phyloP scores from a whole-genome alignment of 176 grass and related monocot species.

The Phoenix dactylifera region DNA sequence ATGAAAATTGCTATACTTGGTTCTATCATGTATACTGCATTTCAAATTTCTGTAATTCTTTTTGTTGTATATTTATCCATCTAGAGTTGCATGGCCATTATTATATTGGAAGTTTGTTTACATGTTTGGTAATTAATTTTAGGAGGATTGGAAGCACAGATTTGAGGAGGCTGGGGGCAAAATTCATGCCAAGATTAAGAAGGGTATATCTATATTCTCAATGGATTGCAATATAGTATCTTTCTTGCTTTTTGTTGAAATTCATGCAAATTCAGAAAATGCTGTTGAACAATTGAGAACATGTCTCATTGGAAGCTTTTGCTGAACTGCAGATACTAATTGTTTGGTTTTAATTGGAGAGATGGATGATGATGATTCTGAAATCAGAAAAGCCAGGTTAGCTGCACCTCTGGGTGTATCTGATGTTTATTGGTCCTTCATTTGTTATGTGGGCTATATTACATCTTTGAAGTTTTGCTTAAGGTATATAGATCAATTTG shows the following conservation, averaged over 20 bases:
- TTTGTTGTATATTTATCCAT: no score
- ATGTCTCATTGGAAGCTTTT: not conserved
- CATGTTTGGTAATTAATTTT: conserved; percentile 3
- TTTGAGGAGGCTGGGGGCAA: conserved; percentile 53
- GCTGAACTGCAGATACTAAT: conserved; percentile 58
- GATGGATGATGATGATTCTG: conserved; percentile 44
- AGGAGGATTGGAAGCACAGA: conserved; percentile 79
- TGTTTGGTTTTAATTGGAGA: conserved; percentile 71
- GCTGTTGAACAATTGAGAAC: no score
- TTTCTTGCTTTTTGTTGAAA: no score
- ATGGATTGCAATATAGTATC: not conserved
- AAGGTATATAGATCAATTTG: conserved; percentile 21
- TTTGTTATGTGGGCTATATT: conserved; percentile 13
- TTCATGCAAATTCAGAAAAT: no score
- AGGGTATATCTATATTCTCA: conserved; percentile 35
- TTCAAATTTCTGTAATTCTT: no score
- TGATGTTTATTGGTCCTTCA: conserved; percentile 6
- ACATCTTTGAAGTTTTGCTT: not conserved
- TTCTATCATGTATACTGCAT: no score
- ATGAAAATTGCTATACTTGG: no score
- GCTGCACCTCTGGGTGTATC: not conserved
- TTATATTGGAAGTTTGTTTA: no score
- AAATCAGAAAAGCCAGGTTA: conserved; percentile 91
- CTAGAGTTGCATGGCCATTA: no score
- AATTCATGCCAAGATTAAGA: conserved; percentile 60